A percentile compares a stretch with the other conserved stretches of the same genome.
These are phyloP conservation scores for Reticulascus tulasneorum DNA, from an alignment of 2,329 filamentous ascomycete species.

Conservation along the genomic window DNA sequence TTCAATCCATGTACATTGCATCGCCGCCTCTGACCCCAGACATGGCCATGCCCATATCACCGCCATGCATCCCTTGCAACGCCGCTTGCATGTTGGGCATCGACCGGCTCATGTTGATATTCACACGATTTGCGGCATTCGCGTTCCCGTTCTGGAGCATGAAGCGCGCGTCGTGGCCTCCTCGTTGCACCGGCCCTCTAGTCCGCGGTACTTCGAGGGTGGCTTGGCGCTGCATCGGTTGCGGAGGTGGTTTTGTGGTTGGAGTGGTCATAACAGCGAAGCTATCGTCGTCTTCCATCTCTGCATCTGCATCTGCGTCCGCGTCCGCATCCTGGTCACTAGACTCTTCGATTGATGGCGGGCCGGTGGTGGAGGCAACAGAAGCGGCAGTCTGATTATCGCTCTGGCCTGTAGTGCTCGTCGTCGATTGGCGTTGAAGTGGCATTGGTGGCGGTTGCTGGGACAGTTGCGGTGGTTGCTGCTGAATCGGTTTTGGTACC, in stretches of 20 bases:
- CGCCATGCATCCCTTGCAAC: slow-evolving; percentile 36
- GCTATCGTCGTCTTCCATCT: slow-evolving; percentile 57
- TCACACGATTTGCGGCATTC: slow-evolving; percentile 29
- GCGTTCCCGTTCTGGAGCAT: slow-evolving; percentile 37
- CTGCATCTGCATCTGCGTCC: slow-evolving; percentile 35
- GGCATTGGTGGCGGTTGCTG: slow-evolving; percentile 16
- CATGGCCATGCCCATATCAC: slow-evolving; percentile 42
- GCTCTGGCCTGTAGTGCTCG: slow-evolving; percentile 31
- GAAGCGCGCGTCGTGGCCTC: slow-evolving; percentile 31
- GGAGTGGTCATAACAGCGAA: slow-evolving; percentile 47
- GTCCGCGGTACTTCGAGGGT: slow-evolving; percentile 41
- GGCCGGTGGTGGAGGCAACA: slow-evolving; percentile 27
- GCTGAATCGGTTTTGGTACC: slow-evolving; percentile 14
- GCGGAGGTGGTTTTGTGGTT: slow-evolving; percentile 27
- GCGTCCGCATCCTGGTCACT: slow-evolving; percentile 42
- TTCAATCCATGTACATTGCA: slow-evolving; percentile 49
- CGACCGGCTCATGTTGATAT: slow-evolving; percentile 37
- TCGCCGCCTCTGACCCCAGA: slow-evolving; percentile 43
- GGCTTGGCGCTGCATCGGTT: slow-evolving; percentile 34
- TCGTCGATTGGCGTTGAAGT: slow-evolving; percentile 22
- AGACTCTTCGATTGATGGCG: slow-evolving; percentile 40
- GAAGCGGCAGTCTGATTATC: too few relatives aligned
- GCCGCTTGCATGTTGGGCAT: slow-evolving; percentile 43
- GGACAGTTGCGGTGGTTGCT: slow-evolving; percentile 17
- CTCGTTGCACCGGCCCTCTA: slow-evolving; percentile 29